Base-by-base conservation (phyloP, 2,329 filamentous ascomycete genomes). In the Pseudocercospora pini-densiflorae region DNA sequence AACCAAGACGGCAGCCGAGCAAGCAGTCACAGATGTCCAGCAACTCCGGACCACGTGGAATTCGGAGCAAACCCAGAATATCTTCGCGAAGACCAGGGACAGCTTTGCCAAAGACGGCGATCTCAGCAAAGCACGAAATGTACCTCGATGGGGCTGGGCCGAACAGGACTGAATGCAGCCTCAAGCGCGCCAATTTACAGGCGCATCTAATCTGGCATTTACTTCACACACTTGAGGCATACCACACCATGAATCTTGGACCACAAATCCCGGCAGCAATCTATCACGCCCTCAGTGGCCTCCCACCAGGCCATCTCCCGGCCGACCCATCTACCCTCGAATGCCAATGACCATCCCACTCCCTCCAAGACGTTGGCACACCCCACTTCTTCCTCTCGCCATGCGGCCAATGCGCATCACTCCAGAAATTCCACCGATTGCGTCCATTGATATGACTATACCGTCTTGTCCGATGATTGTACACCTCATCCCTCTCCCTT, bases 111-210 rank as follows among this genome's bases (percentile, higher is more conserved):
- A 62, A 14, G 77, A 82, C 47, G 60, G 71, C n/a, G 77, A 83
- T 61, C 68, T 83, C 33, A 77, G 74, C 10, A 73, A 77, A 49
- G 76, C 75, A 16, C 70, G 67, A 14, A 73, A 75, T 12, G 72
- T 81, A 9, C 70, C 75, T 16, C 72, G 72, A n/a, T 78, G 79
- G 58, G 81, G 81, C 23, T 82, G 79, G 80, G 61, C 70, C n/a
- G 74, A 79, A 33, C 69, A 68, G 61, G 76, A 75, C 19, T 61
- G 58, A 65, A 33, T 9, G 21, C 49, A 23, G 29, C 10, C 23
- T 14, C 23, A 8, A 3, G 12, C 9, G 12, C 24, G 51, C 10
- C 16, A 45, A 62, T 10, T 14, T 19, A 2, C 21, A 21, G 4
- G 23, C 47, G 54, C 33, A 62, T 43, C 49, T 43, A 36, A 45